These are phyloP conservation scores for Dipteronia sinensis DNA, from an alignment of 345 rosid genomes.

Conservation along the genomic window DNA sequence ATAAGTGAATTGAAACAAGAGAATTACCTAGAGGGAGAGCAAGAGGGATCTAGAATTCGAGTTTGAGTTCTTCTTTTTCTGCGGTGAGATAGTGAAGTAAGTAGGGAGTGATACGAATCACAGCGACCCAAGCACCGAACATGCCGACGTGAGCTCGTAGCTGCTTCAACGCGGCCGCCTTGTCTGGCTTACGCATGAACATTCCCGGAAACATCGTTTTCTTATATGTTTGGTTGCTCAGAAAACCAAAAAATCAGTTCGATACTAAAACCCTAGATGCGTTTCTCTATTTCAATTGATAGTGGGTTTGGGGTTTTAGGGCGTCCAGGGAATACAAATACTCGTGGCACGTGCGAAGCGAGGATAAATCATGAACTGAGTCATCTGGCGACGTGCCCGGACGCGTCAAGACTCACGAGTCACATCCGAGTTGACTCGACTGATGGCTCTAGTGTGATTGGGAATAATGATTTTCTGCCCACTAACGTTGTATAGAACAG, in stretches of 20 bases:
- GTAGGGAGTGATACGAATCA: conserved; percentile 68
- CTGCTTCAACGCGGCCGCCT: conserved; percentile 83
- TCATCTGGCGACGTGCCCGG: no score
- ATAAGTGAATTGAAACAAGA: neutral
- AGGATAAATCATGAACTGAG: no score
- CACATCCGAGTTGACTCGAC: no score
- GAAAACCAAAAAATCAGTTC: neutral
- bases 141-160: conserved; percentile 53
- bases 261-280: conserved; percentile 28
- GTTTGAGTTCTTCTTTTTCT: conserved; percentile 75
- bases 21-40: conserved; percentile 25
- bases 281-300: no score
- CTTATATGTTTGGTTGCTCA: neutral
- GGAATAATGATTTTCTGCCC: no score
- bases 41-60: conserved; percentile 52
- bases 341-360: neutral
- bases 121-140: conserved; percentile 68
- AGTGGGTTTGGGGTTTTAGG: neutral
- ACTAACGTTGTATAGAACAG: no score
- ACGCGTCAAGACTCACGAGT: no score
- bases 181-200: conserved; percentile 82
- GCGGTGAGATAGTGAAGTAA: conserved; percentile 64
- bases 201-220: conserved; percentile 77
- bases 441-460: no score
- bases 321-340: neutral